Conservation (phyloP, 2,329 filamentous ascomycete species). For the Fusarium pseudonygamai region DNA sequence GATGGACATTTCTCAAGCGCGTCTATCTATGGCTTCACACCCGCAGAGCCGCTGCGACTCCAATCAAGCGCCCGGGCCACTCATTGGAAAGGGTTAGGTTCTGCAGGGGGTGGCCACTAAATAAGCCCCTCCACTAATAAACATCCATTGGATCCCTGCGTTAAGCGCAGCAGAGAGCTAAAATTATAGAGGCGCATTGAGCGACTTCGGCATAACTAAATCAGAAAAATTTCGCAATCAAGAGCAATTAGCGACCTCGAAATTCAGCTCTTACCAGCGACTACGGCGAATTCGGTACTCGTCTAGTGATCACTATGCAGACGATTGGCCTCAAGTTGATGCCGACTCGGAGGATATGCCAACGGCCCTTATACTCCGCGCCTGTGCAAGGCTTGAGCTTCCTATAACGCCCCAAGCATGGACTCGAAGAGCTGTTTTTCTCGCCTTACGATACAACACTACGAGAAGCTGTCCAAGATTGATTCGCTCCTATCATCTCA, state of each 20-base stretch:
- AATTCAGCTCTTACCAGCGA: not conserved
- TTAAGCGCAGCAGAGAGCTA: constrained; percentile 26
- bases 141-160: not conserved
- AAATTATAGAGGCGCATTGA: constrained; percentile 30
- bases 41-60: constrained; percentile 23
- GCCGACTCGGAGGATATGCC: constrained; percentile 40
- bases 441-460: constrained; percentile 17
- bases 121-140: not conserved
- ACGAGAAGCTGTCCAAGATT: constrained; percentile 1
- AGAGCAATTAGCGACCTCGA: constrained; percentile 2
- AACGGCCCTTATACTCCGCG: constrained; percentile 38
- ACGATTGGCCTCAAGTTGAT: constrained; percentile 26
- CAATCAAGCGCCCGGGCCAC: constrained; percentile 32
- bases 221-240: constrained; percentile 14
- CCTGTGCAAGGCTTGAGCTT: constrained; percentile 37
- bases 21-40: not conserved
- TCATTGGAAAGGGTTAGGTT: constrained; percentile 27
- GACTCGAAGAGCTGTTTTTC: constrained; percentile 27
- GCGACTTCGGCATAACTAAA: constrained; percentile 36
- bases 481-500: constrained; percentile 20
- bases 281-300: constrained; percentile 1
- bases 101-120: not conserved
- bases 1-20: constrained; percentile 21
- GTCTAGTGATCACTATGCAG: constrained; percentile 34
- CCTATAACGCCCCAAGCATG: constrained; percentile 24